Conservation (phyloP, 1,284 basidiomycete species). For the Cutaneotrichosporon arboriforme region DNA sequence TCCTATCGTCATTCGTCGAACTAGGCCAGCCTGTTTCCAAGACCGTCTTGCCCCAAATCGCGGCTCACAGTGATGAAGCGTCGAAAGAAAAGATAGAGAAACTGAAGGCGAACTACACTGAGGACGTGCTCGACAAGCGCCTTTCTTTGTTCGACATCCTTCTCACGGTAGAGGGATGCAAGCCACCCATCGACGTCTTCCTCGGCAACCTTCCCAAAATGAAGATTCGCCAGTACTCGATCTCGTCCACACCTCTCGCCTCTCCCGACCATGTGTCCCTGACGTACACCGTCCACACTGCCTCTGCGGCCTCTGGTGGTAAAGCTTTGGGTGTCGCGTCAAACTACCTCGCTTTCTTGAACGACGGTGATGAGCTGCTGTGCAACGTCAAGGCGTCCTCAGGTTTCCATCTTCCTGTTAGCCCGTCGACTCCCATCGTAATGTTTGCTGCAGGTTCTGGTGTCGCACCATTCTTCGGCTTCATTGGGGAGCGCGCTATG, state of each 20-base stretch:
- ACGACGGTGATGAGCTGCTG: slow-evolving; percentile 51
- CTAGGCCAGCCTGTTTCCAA: slow-evolving; percentile 38
- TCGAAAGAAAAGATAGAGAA: slow-evolving; percentile 3
- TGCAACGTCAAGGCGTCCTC: slow-evolving; percentile 51
- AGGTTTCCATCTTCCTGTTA: slow-evolving; percentile 53
- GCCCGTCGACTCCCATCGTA: slow-evolving; percentile 51
- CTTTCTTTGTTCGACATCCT: slow-evolving; percentile 50
- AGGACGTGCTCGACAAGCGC: slow-evolving; percentile 40
- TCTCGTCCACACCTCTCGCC: slow-evolving; percentile 55
- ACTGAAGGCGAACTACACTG: slow-evolving; percentile 14
- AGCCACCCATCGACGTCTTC: slow-evolving; percentile 37
- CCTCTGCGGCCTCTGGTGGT: slow-evolving; percentile 39
- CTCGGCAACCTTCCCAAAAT: slow-evolving; percentile 19
- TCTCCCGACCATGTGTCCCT: slow-evolving; percentile 51
- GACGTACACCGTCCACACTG: slow-evolving; percentile 52
- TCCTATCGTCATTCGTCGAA: slow-evolving; percentile 53
- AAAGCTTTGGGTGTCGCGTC: slow-evolving; percentile 54
- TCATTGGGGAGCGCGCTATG: slow-evolving; percentile 55
- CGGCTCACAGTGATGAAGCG: slow-evolving; percentile 4
- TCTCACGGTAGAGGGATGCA: slow-evolving; percentile 35
- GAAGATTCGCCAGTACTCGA: slow-evolving; percentile 30
- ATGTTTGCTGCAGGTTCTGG: slow-evolving; percentile 55
- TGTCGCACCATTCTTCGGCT: slow-evolving; percentile 55
- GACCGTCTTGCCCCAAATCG: slow-evolving; percentile 20
- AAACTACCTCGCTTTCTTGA: slow-evolving; percentile 51